A percentile compares a stretch with the other conserved stretches of the same genome.
Evolutionary conservation across 345 rosid species (phyloP).

Genomic region (Erysimum cheiranthoides): DNA sequence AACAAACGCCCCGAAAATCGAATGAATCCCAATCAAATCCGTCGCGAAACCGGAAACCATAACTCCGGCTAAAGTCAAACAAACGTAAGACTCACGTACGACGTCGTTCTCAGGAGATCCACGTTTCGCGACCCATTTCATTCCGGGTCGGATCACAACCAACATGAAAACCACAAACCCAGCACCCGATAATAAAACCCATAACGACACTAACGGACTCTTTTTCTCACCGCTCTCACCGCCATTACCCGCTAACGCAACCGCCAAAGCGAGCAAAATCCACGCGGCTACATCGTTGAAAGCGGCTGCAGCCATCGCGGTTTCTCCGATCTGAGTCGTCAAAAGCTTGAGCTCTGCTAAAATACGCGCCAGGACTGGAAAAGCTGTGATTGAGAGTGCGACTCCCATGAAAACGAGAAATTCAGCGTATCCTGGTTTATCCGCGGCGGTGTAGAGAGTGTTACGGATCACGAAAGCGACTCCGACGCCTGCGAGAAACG

Average conservation of each 20-base stretch:
- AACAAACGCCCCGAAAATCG: conserved; percentile 83
- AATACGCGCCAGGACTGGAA: conserved; percentile 92
- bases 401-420: conserved; percentile 92
- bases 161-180: conserved; percentile 75
- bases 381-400: conserved; percentile 91
- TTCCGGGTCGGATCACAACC: conserved; percentile 64
- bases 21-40: conserved; percentile 78
- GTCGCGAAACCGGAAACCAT: conserved; percentile 79
- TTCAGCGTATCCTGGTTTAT: conserved; percentile 62
- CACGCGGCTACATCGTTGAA: conserved; percentile 90
- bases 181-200: conserved; percentile 74
- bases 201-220: conserved; percentile 67
- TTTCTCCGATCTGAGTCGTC: conserved; percentile 71
- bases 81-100: conserved; percentile 72
- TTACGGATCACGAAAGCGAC: conserved; percentile 64
- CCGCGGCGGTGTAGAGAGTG: conserved; percentile 47
- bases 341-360: conserved; percentile 85
- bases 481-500: conserved; percentile 72
- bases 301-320: conserved; percentile 94
- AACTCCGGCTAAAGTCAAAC: conserved; percentile 74
- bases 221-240: conserved; percentile 54
- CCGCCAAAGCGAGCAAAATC: conserved; percentile 80
- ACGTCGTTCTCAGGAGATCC: conserved; percentile 57
- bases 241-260: conserved; percentile 72
- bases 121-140: conserved; percentile 71